Evolutionary conservation across 2,329 filamentous ascomycete species (phyloP).

Genomic region (Fusarium hostae): DNA sequence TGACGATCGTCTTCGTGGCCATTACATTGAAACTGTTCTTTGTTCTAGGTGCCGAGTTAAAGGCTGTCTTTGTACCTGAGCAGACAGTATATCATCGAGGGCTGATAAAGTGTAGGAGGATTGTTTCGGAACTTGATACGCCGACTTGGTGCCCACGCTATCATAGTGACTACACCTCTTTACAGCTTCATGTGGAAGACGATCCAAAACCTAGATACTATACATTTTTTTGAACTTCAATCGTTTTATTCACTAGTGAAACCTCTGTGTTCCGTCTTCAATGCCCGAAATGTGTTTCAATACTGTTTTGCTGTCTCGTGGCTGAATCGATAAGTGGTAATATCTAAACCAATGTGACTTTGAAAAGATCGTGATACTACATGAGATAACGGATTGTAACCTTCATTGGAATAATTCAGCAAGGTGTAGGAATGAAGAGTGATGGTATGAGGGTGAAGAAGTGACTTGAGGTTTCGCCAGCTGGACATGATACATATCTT

Average conservation of each 20-base stretch:
- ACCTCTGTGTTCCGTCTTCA: neutral
- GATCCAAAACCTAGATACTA: neutral
- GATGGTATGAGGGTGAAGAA: neutral
- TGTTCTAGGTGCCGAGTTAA: neutral
- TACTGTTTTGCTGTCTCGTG: neutral
- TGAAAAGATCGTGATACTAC: neutral
- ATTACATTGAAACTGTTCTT: neutral
- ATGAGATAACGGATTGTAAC: neutral
- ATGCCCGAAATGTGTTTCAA: neutral
- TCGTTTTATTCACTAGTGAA: neutral
- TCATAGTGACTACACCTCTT: neutral
- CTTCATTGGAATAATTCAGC: too few species aligned
- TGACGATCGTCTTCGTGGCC: neutral
- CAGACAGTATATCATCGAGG: neutral
- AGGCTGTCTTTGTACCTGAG: neutral
- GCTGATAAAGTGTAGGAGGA: neutral
- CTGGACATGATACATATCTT: neutral
- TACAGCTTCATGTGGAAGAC: neutral
- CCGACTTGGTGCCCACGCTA: neutral
- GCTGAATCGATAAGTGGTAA: neutral
- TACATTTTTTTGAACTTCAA: neutral
- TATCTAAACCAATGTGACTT: neutral
- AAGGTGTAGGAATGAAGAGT: neutral
- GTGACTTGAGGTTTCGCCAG: neutral
- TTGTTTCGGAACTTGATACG: conserved; percentile 11